Evolutionary conservation across 495 filamentous ascomycete species (phyloP).

Genomic region (Aspergillus affinis): DNA sequence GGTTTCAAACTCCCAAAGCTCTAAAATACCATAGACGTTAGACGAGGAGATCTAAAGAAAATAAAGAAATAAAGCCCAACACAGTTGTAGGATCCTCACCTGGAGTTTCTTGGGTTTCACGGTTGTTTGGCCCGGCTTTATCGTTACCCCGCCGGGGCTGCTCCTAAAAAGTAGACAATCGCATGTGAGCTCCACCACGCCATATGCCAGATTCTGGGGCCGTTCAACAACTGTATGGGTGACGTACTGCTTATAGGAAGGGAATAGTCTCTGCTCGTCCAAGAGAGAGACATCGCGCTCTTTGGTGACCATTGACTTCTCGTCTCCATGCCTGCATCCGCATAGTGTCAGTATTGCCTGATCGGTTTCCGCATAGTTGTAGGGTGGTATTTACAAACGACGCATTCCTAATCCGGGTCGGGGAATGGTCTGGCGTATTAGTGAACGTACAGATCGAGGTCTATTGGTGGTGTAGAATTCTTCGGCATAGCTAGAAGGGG

Average conservation of each 20-base stretch:
- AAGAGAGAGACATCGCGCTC: not conserved
- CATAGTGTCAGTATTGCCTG: slow-evolving; percentile 11
- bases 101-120: slow-evolving; percentile 12
- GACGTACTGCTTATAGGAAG: slow-evolving; percentile 12
- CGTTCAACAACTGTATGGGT: not conserved
- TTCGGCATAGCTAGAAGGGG: slow-evolving; percentile 35
- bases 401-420: slow-evolving; percentile 27
- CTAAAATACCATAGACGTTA: slow-evolving; percentile 6
- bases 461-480: slow-evolving; percentile 12
- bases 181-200: slow-evolving; percentile 1
- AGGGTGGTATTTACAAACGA: slow-evolving; percentile 30
- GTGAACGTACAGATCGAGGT: slow-evolving; percentile 26
- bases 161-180: slow-evolving; percentile 14
- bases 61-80: not conserved
- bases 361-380: slow-evolving; percentile 1
- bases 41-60: not conserved
- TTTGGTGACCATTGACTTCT: slow-evolving; percentile 9
- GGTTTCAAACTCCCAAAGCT: slow-evolving; percentile 24
- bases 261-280: slow-evolving; percentile 28
- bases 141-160: slow-evolving; percentile 18
- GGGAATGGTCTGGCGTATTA: slow-evolving; percentile 26
- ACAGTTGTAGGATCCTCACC: slow-evolving; percentile 5
- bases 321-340: slow-evolving; percentile 7
- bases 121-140: slow-evolving; percentile 22
- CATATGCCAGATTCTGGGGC: not conserved